Evolutionary conservation across 345 rosid genomes (phyloP).

Genomic region (Nasturtium officinale): DNA sequence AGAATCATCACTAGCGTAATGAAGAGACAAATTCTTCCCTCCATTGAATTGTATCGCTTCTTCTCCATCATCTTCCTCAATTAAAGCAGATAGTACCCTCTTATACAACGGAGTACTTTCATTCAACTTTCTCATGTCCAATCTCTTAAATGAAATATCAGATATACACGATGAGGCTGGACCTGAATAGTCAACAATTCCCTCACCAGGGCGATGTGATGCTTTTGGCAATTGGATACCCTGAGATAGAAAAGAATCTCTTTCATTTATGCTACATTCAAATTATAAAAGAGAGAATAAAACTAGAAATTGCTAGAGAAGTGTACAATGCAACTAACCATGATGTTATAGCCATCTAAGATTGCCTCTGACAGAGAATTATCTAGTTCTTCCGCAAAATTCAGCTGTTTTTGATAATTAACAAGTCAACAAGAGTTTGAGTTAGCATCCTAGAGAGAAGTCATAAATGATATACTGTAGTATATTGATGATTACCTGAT

Average conservation of each 20-base stretch:
- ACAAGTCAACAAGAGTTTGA: conserved; percentile 14
- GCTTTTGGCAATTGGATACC: conserved; percentile 51
- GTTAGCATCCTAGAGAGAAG: conserved; percentile 23
- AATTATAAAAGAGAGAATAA: conserved; percentile 19
- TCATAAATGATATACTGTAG: conserved; percentile 3
- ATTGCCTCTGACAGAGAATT: conserved; percentile 66
- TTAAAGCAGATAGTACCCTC: conserved; percentile 88
- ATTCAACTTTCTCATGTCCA: conserved; percentile 58
- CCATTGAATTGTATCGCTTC: conserved; percentile 62
- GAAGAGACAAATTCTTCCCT: conserved; percentile 75
- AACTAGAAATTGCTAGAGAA: conserved; percentile 17
- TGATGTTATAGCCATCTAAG: conserved; percentile 48
- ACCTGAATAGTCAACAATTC: conserved; percentile 44
- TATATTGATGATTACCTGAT: conserved; percentile 61
- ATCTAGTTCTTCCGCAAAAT: conserved; percentile 69
- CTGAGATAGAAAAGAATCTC: conserved; percentile 39
- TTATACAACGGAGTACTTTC: conserved; percentile 77
- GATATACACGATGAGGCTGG: conserved; percentile 49
- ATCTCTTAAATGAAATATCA: conserved; percentile 52
- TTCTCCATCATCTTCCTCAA: conserved; percentile 90
- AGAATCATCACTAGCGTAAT: conserved; percentile 93
- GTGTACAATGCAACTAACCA: conserved; percentile 51
- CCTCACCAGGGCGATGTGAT: conserved; percentile 48
- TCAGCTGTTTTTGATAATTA: conserved; percentile 54
- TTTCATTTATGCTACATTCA: conserved; percentile 19